phyloP scores from a whole-genome alignment of 352 stramenopile genomes.

The Nothophytophthora sp. region DNA sequence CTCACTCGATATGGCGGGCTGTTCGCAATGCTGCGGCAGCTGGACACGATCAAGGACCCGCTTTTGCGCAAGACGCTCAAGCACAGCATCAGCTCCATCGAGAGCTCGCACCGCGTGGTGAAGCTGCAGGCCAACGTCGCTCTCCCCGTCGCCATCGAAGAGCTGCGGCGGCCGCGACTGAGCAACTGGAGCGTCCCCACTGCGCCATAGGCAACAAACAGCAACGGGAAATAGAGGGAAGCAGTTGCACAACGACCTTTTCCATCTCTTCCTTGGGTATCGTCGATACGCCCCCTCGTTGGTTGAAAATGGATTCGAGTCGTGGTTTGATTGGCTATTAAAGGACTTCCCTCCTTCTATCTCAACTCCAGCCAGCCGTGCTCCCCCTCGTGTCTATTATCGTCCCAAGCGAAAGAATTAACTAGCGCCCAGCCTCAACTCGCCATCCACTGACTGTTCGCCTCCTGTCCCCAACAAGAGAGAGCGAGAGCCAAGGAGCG shows the following conservation, averaged over 20 bases:
- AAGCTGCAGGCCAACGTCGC: slow-evolving; percentile 56
- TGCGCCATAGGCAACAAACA: background rate
- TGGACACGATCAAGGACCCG: slow-evolving; percentile 61
- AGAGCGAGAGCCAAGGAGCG: no score
- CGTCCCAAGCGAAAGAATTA: no score
- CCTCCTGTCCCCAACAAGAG: no score
- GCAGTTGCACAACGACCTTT: no score
- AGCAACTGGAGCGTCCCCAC: background rate
- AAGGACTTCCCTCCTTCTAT: no score
- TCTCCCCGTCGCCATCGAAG: slow-evolving; percentile 51
- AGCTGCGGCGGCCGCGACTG: slow-evolving; percentile 45
- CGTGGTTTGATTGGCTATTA: no score
- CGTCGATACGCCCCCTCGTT: background rate
- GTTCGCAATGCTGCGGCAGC: slow-evolving; percentile 53
- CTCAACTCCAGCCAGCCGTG: no score
- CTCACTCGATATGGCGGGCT: slow-evolving; percentile 64
- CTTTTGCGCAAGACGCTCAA: slow-evolving; percentile 64
- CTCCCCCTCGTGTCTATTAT: no score
- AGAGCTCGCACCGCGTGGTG: slow-evolving; percentile 77
- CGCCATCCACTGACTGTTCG: no score
- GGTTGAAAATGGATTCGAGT: background rate
- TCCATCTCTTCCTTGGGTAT: background rate
- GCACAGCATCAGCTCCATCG: slow-evolving; percentile 68
- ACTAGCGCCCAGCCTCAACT: no score
- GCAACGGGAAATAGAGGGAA: no score